These are phyloP conservation scores for Aspergillus alliaceus DNA, from an alignment of 2,329 filamentous ascomycete genomes.

Conservation along the genomic window DNA sequence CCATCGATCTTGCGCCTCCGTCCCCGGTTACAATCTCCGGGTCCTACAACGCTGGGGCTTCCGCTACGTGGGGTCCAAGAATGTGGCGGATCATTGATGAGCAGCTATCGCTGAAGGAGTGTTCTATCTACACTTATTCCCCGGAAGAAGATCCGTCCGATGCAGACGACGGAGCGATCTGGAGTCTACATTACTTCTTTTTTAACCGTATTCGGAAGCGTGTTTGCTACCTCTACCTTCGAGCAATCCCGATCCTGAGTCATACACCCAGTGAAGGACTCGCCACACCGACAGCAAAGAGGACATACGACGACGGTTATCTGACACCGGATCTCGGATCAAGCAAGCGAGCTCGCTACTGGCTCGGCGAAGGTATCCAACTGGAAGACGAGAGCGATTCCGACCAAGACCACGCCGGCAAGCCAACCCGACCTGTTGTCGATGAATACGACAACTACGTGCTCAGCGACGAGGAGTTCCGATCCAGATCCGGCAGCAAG, in stretches of 20 bases:
- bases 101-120: conserved; percentile 89
- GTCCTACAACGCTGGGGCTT: conserved; percentile 51
- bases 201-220: conserved; percentile 92
- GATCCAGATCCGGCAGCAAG: conserved; percentile 40
- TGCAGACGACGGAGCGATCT: conserved; percentile 90
- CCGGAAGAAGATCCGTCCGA: conserved; percentile 90
- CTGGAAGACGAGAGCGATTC: conserved; percentile 44
- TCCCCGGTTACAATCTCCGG: conserved; percentile 44
- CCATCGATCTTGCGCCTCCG: conserved; percentile 41
- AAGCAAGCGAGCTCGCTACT: conserved; percentile 81
- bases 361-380: conserved; percentile 70
- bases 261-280: conserved; percentile 59
- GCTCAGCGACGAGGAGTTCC: conserved; percentile 46
- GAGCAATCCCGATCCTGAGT: conserved; percentile 74
- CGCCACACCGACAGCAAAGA: conserved; percentile 45
- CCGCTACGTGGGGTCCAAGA: conserved; percentile 76
- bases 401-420: conserved; percentile 34
- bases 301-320: conserved; percentile 50
- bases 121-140: conserved; percentile 84
- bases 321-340: conserved; percentile 57
- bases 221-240: conserved; percentile 89
- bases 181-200: conserved; percentile 96
- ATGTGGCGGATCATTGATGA: conserved; percentile 94
- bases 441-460: conserved; percentile 46
- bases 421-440: conserved; percentile 27